Base-by-base conservation (phyloP, 768 basidiomycete species). In the Calocybe cyanea region DNA sequence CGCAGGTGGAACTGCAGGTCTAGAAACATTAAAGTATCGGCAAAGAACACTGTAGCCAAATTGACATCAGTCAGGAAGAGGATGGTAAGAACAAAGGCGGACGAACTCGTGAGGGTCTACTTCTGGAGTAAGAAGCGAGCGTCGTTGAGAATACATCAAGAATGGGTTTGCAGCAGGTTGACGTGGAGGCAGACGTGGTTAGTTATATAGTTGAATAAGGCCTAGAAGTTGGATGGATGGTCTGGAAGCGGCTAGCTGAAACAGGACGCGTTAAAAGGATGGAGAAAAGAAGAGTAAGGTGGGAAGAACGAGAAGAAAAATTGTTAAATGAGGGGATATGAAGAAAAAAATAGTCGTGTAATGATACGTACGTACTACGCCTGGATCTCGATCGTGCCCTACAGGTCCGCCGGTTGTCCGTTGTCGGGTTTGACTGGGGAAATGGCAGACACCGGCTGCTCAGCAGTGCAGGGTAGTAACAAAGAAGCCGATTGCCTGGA, bases 21-120 rank as follows among this genome's bases (percentile, higher is more conserved):
- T 63, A 11, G 54, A 48, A 33, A 75, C 66, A 43, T 70, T 75
- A 51, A 72, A 73, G 54, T 77, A 68, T 47, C 59, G 65, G 51
- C 65, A 75, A 13, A 77, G 60, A 15, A 72, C 71, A 13, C 75
- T 77, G 34, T 6, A 13, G 23, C 13, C 41, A n/a, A 41, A 41
- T 37, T 11, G 39, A 37, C 17, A 41, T 31, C 34, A 51, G 30
- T 25, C 23, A 43, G n/a, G 30, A 9, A 19, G 15, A 19, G 18
- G 21, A 17, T 4, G 6, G 14, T 14, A 36, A 2, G 31, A 6
- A 7, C 24, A 30, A 8, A 20, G 13, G 9, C 38, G 50, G 20
- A 60, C 62, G 37, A 41, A 72, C 72, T 67, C 66, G 15, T 66
- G 53, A 38, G 68, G 65, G 11, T 66, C 60, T 8, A 44, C 52